Evolutionary conservation across 352 stramenopile genomes (phyloP), one percentile per base, ranked within the genome.

Genomic region (Globisporangium spiculum): DNA sequence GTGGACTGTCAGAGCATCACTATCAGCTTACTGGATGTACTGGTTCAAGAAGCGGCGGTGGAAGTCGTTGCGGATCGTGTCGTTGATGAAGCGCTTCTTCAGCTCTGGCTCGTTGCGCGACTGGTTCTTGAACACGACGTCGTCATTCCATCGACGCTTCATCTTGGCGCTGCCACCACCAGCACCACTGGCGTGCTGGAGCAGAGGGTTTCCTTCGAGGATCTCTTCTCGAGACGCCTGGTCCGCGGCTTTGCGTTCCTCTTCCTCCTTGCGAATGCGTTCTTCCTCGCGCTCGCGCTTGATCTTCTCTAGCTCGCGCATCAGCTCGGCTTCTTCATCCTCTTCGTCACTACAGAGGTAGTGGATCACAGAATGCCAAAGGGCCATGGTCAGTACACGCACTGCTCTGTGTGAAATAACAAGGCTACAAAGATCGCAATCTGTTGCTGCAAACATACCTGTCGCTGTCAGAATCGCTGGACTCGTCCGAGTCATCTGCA

Each of bases 21-120:
- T 32, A 32, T 32, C 27, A 32, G 27, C 10, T 76, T 88, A 96
- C 75, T 94, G 84, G 57, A 96, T 88, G 72, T 94, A 99, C 78
- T 98, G 99, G 75, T 97, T 98, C 63, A 99, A 76, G 80, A 99
- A 99, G 65, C 94, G 83, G 63, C 95, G 96, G 81, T 99, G 98
- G 76, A 99, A 99, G 74, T 99, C 97, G 84, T 99, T 99, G 63
- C 98, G 90, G 67, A 99, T 98, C 8, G 98, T 99, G 81, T 99
- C 98, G 79, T 99, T 99, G 76, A 99, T 99, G 78, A 99, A 99
- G 65, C 97, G 88, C 75, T 99, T 99, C 77, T 94, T 96, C 46
- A 97, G 78, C 74, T 98, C 86, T 6, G 93, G 93, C 74, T 99
- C 97, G 66, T 93, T 93, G 68, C 94, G 91, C 24, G 97, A 98